Evolutionary conservation across 345 rosid species (phyloP), one percentile per base, ranked within the genome.

Genomic region (Triadica sebifera): DNA sequence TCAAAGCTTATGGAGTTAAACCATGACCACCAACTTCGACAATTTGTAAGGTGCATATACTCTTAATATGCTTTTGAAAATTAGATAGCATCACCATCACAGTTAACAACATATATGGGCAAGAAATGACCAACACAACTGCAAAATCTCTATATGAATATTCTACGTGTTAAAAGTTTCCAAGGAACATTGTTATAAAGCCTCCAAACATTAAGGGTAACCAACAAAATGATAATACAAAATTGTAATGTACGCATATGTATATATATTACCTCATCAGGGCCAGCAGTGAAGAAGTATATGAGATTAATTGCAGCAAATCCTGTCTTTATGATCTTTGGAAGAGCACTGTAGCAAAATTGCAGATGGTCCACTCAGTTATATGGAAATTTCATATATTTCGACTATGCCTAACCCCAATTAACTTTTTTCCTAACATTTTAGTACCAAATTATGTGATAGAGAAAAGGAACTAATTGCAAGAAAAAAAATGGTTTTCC

Each of bases 271-370:
- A 95, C 99, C 97, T 95, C 99, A 80, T 89, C 99, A 78, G 94
- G 91, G 47, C 99, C 99, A 29, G 94, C 99, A 12, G 98, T 95
- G 87, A 95, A 95, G 81, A 95, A 95, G 80, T 95, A 95, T 77
- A 93, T 95, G 80, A 95, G 97, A 85, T 93, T 95, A 75, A 95
- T 95, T 8, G 97, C 94, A 19, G 97, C 85, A 81, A 95, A 95
- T 55, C 99, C 99, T 71, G 92, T 95, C 91, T 95, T 95, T 83
- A 93, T 93, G 66, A 93, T 95, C 89, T 94, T 93, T 4, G 99
- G 80, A 87, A 95, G 99, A 71, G 89, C 93, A 85, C 98, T 95
- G 88, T 68, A 81, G 65, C 71, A 69, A 80, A 72, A 56, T 62
- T 43, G 47, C 39, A 56, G 3, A 19, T 34, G 11, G 56, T 67